A percentile compares a stretch with the other conserved stretches of the same genome.
These are phyloP conservation scores for Pythium apleroticum DNA, from an alignment of 352 stramenopile genomes.

Conservation along the genomic window DNA sequence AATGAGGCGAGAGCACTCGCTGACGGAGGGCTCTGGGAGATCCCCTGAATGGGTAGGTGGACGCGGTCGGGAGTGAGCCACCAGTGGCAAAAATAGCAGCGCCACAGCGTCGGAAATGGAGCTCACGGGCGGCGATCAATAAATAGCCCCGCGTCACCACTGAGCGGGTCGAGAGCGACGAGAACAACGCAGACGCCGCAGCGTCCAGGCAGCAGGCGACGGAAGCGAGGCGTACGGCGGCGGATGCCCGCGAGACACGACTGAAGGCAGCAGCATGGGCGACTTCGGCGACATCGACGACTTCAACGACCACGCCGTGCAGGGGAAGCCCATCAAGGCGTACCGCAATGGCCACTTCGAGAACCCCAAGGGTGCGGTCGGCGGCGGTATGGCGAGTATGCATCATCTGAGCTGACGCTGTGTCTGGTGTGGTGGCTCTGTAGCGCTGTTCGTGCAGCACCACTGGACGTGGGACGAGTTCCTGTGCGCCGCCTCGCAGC, in stretches of 20 bases:
- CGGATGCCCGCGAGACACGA: not conserved
- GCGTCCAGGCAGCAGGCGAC: not conserved
- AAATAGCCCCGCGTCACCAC: not conserved
- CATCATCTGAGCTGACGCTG: slow-evolving; percentile 14
- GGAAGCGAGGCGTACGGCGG: not conserved
- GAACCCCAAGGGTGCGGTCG: slow-evolving; percentile 54
- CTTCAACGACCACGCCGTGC: slow-evolving; percentile 78
- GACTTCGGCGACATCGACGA: slow-evolving; percentile 81
- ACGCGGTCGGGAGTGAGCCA: not conserved
- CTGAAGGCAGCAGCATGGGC: slow-evolving; percentile 36
- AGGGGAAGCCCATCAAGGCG: slow-evolving; percentile 75
- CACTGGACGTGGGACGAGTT: slow-evolving; percentile 89
- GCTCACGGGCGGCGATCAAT: no score
- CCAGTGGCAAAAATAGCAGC: not conserved
- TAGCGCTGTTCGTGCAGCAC: slow-evolving; percentile 77
- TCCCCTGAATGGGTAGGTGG: not conserved
- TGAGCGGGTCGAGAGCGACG: not conserved
- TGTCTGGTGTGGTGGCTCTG: not conserved
- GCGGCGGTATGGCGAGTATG: no score
- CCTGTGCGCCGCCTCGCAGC: slow-evolving; percentile 73
- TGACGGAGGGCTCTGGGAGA: not conserved
- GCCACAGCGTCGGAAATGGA: not conserved
- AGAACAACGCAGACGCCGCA: no score
- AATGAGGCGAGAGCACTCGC: no score
- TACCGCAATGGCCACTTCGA: slow-evolving; percentile 83